Evolutionary conservation across 495 filamentous ascomycete genomes (phyloP).

Genomic region (Lasiosphaeria hispida): DNA sequence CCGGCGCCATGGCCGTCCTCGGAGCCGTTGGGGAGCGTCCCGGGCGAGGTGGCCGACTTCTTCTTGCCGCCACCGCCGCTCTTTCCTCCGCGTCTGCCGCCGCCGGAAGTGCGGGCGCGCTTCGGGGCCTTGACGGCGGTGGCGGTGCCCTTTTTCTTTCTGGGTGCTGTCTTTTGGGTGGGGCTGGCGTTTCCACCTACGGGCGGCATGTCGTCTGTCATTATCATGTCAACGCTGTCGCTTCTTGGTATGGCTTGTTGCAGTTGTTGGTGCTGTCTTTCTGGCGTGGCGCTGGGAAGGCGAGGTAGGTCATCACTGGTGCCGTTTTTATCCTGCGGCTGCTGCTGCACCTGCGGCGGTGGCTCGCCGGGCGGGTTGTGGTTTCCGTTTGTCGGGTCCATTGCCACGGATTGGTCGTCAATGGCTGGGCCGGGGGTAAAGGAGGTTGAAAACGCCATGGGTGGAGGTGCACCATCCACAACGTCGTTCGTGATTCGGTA

Average conservation of each 20-base stretch:
- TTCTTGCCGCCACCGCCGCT: neutral
- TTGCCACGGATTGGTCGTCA: neutral
- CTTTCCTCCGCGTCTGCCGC: conserved; percentile 8
- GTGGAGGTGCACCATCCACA: neutral
- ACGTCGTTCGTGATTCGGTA: too few relatives aligned
- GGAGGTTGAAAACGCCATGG: conserved; percentile 29
- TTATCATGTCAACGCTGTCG: neutral
- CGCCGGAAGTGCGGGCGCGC: conserved; percentile 21
- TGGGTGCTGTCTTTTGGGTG: conserved; percentile 24
- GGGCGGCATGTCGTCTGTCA: too few relatives aligned
- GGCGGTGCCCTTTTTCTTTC: conserved; percentile 46
- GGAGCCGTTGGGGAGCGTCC: neutral
- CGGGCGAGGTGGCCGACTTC: conserved; percentile 5
- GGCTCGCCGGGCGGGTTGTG: neutral
- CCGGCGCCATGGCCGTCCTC: conserved; percentile 19
- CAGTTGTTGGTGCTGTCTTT: too few relatives aligned
- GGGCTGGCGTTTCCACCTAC: neutral
- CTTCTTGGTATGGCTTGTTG: too few relatives aligned
- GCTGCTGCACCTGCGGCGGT: too few relatives aligned
- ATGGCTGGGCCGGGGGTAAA: conserved; percentile 21
- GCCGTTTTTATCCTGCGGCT: neutral
- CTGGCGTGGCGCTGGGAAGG: neutral
- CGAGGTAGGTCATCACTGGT: neutral
- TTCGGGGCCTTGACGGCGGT: conserved; percentile 37
- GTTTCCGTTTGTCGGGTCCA: neutral